Conservation (phyloP, 2,329 filamentous ascomycete genomes). For the Paecilomyces sp. region DNA sequence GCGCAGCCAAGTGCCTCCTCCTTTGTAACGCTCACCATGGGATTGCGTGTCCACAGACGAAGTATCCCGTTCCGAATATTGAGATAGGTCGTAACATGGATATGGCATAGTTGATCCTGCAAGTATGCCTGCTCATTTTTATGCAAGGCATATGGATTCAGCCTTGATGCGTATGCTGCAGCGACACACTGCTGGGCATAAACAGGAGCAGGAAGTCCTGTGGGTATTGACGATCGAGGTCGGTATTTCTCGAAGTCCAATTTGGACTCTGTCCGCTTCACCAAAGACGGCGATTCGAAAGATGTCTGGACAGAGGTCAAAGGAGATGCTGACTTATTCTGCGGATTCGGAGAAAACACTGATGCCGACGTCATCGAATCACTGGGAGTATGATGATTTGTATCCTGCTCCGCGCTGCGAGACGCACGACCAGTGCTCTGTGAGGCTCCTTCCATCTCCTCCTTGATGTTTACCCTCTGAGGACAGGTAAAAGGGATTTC, state of each 20-base stretch:
- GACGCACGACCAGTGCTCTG: conserved; percentile 9
- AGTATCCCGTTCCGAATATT: conserved; percentile 95
- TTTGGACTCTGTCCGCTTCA: conserved; percentile 17
- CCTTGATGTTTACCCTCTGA: neutral
- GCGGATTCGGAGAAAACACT: conserved; percentile 14
- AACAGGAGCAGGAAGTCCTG: conserved; percentile 61
- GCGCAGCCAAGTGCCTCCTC: conserved; percentile 88
- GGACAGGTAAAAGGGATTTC: neutral
- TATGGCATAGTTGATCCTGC: conserved; percentile 71
- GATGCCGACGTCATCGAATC: conserved; percentile 19
- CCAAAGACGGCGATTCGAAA: conserved; percentile 9
- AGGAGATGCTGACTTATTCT: conserved; percentile 19
- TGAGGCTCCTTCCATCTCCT: conserved; percentile 5
- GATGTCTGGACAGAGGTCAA: conserved; percentile 12
- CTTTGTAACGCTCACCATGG: conserved; percentile 70
- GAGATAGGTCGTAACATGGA: conserved; percentile 89
- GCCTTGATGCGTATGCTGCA: conserved; percentile 79
- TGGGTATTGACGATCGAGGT: conserved; percentile 77
- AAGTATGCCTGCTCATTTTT: conserved; percentile 75
- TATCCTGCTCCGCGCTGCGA: conserved; percentile 12
- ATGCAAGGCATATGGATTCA: conserved; percentile 86
- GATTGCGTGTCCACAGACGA: conserved; percentile 80
- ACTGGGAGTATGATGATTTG: conserved; percentile 16
- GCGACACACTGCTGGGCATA: conserved; percentile 89
- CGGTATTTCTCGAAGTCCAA: conserved; percentile 46